A percentile compares a stretch with the other conserved stretches of the same genome.
Conservation (phyloP, 306 rosid genomes). For the Alnus rubra region DNA sequence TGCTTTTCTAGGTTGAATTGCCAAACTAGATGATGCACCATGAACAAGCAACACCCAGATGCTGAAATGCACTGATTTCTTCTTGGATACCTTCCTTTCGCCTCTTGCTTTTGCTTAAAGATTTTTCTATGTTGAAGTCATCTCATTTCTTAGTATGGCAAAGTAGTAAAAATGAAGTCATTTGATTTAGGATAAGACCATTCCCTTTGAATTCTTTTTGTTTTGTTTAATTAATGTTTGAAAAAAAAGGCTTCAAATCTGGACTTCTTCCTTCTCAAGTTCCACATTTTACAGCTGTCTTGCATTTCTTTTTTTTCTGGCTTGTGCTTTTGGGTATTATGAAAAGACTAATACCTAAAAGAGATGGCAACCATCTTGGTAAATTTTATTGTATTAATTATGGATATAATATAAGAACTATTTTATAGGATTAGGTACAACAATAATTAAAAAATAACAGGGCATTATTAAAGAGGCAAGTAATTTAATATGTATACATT, state of each 20-base stretch:
- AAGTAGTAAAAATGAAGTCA: too few relatives aligned
- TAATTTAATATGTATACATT: conserved; percentile 12
- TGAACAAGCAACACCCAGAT: too few relatives aligned
- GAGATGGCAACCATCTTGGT: conserved; percentile 36
- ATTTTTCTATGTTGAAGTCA: too few relatives aligned
- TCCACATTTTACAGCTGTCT: conserved; percentile 49
- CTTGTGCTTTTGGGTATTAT: conserved; percentile 23
- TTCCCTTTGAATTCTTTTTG: not conserved
- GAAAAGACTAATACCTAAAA: conserved; percentile 40
- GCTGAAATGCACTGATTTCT: too few relatives aligned
- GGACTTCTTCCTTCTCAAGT: conserved; percentile 12
- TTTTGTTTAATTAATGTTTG: not conserved
- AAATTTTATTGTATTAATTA: not conserved
- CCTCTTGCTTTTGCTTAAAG: too few relatives aligned
- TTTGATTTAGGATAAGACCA: not conserved
- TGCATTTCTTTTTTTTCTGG: conserved; percentile 23
- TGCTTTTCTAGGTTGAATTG: too few relatives aligned
- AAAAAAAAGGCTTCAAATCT: conserved; percentile 3
- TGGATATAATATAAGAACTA: conserved; percentile 11
- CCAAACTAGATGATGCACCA: too few relatives aligned
- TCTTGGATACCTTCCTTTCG: too few relatives aligned
- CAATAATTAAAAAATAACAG: conserved; percentile 4
- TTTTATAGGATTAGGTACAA: conserved; percentile 13
- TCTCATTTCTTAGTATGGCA: too few relatives aligned
- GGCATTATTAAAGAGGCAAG: conserved; percentile 20